These are phyloP conservation scores for Celoporthe dispersa DNA, from an alignment of 2,329 filamentous ascomycete species.

Conservation along the genomic window DNA sequence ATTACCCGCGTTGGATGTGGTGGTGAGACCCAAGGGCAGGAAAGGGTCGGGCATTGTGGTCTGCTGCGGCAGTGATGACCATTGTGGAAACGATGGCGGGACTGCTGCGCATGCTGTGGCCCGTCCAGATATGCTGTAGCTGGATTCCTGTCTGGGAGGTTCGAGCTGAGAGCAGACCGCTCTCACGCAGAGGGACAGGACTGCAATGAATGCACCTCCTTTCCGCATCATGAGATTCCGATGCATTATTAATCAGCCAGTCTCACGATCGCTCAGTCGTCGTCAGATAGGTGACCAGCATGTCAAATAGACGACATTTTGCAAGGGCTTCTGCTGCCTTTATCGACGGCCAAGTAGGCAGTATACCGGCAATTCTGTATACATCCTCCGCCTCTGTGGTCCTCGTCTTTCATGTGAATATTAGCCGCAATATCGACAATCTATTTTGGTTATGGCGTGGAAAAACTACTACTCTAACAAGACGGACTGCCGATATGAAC, in stretches of 20 bases:
- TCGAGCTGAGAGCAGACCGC: not conserved
- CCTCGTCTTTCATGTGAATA: not conserved
- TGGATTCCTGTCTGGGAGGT: not conserved
- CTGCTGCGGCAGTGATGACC: constrained; percentile 42
- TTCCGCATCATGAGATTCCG: not conserved
- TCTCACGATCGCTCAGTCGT: not conserved
- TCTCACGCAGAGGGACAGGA: not conserved
- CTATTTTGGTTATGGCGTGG: not conserved
- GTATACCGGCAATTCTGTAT: not conserved
- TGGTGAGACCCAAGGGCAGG: constrained; percentile 45
- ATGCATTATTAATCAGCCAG: not conserved
- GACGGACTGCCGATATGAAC: not conserved
- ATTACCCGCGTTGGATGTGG: constrained; percentile 40
- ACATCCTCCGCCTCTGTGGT: not conserved
- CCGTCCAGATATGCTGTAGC: not conserved
- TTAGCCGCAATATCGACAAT: not conserved
- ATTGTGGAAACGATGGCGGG: constrained; percentile 41
- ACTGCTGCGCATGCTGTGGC: constrained; percentile 33
- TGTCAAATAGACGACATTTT: not conserved
- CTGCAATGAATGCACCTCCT: not conserved
- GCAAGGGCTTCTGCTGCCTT: not conserved
- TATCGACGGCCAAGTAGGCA: not conserved
- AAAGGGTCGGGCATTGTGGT: constrained; percentile 50
- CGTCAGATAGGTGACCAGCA: not conserved
- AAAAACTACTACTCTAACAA: not conserved